Conservation (phyloP, 495 filamentous ascomycete species). For the Penicillium taxi region DNA sequence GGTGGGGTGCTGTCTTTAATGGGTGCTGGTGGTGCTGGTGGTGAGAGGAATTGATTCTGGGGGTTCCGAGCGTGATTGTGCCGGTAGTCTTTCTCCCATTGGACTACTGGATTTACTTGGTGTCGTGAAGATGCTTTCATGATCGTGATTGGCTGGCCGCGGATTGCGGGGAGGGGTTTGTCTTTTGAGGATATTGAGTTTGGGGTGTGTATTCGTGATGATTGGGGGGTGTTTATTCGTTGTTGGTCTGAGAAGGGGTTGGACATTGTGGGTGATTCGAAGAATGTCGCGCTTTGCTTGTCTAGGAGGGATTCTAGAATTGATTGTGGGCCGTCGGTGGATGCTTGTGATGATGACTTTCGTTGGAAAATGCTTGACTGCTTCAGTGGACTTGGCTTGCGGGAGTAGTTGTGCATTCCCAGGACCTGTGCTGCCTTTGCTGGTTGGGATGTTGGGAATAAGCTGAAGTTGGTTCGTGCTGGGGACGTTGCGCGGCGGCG, state of each 20-base stretch:
- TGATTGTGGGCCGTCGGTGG: conserved; percentile 4
- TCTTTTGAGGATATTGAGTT: conserved; percentile 5
- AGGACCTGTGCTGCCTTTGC: conserved; percentile 32
- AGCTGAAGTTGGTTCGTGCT: conserved; percentile 46
- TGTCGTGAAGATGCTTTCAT: conserved; percentile 5
- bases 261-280: conserved; percentile 7
- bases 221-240: conserved; percentile 11
- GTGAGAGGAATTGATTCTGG: not conserved
- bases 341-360: conserved; percentile 11
- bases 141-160: conserved; percentile 1
- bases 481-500: conserved; percentile 53
- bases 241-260: conserved; percentile 7
- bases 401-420: conserved; percentile 28
- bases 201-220: conserved; percentile 6
- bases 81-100: not conserved
- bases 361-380: conserved; percentile 54
- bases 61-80: not conserved
- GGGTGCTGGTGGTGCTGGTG: conserved; percentile 5
- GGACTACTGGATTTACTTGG: not conserved
- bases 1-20: conserved; percentile 5
- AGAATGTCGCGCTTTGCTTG: conserved; percentile 11
- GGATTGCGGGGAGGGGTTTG: conserved; percentile 19
- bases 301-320: conserved; percentile 2
- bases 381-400: conserved; percentile 38
- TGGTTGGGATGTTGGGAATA: conserved; percentile 52